Evolutionary conservation across 1,284 basidiomycete species (phyloP), one percentile per base, ranked within the genome.

Genomic region (Cryptococcus maquisensis): DNA sequence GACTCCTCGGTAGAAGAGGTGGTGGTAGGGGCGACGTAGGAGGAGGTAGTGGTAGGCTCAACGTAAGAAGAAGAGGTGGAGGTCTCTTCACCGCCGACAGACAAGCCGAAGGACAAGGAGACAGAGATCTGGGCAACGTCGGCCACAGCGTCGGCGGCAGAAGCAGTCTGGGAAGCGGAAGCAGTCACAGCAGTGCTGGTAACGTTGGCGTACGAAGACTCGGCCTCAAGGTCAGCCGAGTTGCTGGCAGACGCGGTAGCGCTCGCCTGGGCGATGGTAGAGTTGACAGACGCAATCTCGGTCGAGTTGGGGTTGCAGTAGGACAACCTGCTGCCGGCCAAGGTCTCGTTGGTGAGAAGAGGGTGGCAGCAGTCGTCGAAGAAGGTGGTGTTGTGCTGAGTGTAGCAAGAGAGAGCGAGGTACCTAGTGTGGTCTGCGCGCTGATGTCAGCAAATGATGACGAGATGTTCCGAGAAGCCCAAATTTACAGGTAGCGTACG

Each of bases 321-420:
- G n/a, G 80, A 62, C 23, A 79, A 75, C 56, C 82, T 82, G 68
- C 76, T 72, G 51, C 69, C 75, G 12, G 67, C 66, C 47, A 83
- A 76, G 52, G 76, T 80, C 76, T 85, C 76, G 47, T 69, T 79
- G 36, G 80, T 59, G 53, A 73, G 65, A 49, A 79, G 60, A 28
- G 83, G 83, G 68, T 80, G 80, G 76, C 83, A 85, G 73, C 83
- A 84, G 36, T 71, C 65, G 52, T 83, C 78, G 79, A 88, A 90
- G 69, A 70, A 69, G 21, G 73, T 44, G n/a, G 81, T 82, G 70
- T 80, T 77, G 75, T 88, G 86, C 76, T 87, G 73, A 56, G 66
- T 65, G 56, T 82, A 68, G 67, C 76, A 78, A 50, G 75, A 77
- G 59, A 88, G 69, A 36, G 80, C 79, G 49, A 81, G 62, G 78